These are phyloP conservation scores for Alternaria dauci DNA, from an alignment of 2,329 filamentous ascomycete genomes.

Conservation along the genomic window DNA sequence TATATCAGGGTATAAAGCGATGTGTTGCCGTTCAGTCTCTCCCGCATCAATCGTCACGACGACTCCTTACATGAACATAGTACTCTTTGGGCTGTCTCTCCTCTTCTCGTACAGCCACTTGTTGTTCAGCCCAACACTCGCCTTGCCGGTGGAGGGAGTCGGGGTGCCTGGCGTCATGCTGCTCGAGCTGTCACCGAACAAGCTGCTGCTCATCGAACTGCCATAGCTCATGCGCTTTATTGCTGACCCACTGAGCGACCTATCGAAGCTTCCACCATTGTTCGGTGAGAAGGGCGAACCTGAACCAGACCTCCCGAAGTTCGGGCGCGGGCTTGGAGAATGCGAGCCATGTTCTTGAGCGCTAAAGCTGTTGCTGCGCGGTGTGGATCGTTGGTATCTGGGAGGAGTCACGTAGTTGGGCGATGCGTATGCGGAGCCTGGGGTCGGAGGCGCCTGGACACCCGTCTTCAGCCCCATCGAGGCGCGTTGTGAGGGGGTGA, in stretches of 20 bases:
- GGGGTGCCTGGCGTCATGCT: constrained; percentile 66
- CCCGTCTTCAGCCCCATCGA: constrained; percentile 81
- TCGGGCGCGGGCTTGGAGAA: constrained; percentile 64
- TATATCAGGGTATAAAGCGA: constrained; percentile 47
- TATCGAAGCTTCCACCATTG: constrained; percentile 67
- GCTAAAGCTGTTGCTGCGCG: constrained; percentile 66
- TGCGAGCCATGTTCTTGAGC: constrained; percentile 55
- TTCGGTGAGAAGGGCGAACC: constrained; percentile 61
- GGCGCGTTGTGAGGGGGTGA: constrained; percentile 87
- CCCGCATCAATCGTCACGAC: background rate
- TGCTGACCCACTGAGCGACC: constrained; percentile 63
- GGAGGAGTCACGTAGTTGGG: constrained; percentile 82
- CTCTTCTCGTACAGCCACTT: constrained; percentile 95
- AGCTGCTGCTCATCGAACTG: constrained; percentile 54
- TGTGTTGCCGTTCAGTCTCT: constrained; percentile 17
- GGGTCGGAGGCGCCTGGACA: constrained; percentile 64
- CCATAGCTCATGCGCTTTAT: constrained; percentile 70
- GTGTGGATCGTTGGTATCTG: constrained; percentile 80
- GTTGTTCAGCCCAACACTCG: constrained; percentile 82
- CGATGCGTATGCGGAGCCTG: constrained; percentile 61
- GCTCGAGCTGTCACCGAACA: constrained; percentile 52
- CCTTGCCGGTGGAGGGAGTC: constrained; percentile 67
- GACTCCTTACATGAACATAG: constrained; percentile 34
- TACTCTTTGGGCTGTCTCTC: constrained; percentile 58
- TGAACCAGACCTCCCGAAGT: constrained; percentile 35